Base-by-base conservation (phyloP, 257 asterid genomes). In the Plantago elongata region DNA sequence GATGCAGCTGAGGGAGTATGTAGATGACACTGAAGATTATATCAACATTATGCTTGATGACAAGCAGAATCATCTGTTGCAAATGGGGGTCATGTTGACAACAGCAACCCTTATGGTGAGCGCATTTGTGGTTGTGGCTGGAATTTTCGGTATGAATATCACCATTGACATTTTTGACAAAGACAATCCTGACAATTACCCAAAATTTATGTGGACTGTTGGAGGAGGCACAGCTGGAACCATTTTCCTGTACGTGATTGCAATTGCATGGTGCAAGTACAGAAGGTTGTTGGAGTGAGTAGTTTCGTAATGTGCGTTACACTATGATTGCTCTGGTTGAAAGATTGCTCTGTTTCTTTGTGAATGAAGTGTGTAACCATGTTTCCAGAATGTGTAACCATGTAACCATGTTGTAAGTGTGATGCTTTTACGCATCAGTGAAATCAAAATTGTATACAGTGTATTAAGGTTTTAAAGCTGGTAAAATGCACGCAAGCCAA, bases 31-130 rank as follows among this genome's bases (percentile, higher is more conserved):
- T 0, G 88, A 82, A 52, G 88, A 79, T 67, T 82, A 82, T 74
- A 82, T 82, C 62, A 82, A 82, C 44, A 82, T 79, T 1, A 82
- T 82, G 88, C 52, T 82, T 70, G 88, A 82, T 11, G 88, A 82
- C 83, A 82, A 82, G 65, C 88, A 82, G 46, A 82, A 82, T 15
- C 84, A 81, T 71, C 82, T 81, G 44, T 74, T 81, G 27, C 88
- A 81, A 70, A 81, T 77, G 84, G 84, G 80, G 12, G 88, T 84
- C 12, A 79, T 78, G 88, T 27, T 84, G 46, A 77, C 77, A 9
- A 79, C 86, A 3, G 88, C 86, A 29, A 79, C 81, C 43, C 83
- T 84, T 0, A 83, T 75, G 47, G 72, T 81, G 68, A 75, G 84
- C 48, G 79, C 78, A 7, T 81, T 79, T 27, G 78, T 84, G 65